A percentile compares a stretch with the other conserved stretches of the same genome.
phyloP scores from a whole-genome alignment of 2,329 filamentous ascomycete species.

The Fusarium proliferatum region DNA sequence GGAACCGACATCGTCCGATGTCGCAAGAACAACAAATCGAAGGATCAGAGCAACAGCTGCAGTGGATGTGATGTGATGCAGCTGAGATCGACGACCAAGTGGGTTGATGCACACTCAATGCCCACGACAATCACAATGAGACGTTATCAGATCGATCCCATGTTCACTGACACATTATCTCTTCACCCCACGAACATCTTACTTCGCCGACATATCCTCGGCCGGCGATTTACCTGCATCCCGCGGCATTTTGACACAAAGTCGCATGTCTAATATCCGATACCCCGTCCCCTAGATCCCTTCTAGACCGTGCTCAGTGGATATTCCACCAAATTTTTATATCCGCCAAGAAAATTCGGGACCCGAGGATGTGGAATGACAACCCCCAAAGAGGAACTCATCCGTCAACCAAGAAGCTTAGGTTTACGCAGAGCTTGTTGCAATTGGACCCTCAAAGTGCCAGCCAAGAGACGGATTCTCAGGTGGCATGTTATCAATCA shows the following conservation, averaged over 20 bases:
- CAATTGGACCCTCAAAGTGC: neutral
- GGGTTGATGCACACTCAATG: neutral
- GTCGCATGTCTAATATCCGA: conserved; percentile 1
- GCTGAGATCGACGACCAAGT: conserved; percentile 2
- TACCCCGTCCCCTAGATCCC: neutral
- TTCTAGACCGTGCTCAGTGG: conserved; percentile 15
- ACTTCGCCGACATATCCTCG: neutral
- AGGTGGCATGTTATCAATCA: conserved; percentile 32
- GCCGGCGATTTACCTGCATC: neutral
- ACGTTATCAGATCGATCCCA: conserved; percentile 6
- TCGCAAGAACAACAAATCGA: neutral
- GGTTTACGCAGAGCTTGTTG: neutral
- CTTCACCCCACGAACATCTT: neutral
- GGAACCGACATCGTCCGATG: neutral
- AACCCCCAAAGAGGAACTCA: neutral
- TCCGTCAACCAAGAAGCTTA: neutral
- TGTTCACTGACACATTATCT: neutral
- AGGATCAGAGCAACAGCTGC: neutral
- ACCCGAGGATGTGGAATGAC: conserved; percentile 17
- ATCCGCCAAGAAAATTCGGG: conserved; percentile 3
- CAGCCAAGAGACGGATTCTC: neutral
- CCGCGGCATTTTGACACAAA: neutral
- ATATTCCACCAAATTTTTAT: neutral
- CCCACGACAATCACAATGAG: neutral
- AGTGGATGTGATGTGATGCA: neutral